phyloP scores from a whole-genome alignment of 352 stramenopile species.

The Phytopythium litorale region DNA sequence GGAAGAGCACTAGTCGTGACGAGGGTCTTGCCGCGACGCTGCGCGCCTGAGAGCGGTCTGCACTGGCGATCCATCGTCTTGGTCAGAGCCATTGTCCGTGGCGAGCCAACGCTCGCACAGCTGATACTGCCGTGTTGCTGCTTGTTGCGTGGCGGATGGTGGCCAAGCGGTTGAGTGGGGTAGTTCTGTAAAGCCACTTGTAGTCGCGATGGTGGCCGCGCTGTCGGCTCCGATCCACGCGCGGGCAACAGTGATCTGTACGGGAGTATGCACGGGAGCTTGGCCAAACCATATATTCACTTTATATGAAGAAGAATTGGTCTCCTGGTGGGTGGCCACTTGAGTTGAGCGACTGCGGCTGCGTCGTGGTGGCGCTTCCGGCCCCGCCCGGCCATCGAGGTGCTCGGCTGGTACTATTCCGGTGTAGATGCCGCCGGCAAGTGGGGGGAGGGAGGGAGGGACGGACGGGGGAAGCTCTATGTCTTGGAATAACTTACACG shows the following conservation, averaged over 20 bases:
- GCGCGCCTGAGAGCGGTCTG: neutral
- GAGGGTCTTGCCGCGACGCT: no score
- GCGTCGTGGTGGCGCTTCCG: neutral
- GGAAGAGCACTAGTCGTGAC: no score
- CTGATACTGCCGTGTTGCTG: no score
- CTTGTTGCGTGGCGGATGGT: no score
- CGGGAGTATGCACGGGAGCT: neutral
- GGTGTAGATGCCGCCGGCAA: neutral
- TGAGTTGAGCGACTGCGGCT: neutral
- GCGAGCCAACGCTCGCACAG: no score
- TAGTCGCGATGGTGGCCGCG: no score
- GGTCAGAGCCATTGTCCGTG: no score
- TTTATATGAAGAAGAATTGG: neutral
- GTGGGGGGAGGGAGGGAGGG: neutral
- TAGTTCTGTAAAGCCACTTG: no score
- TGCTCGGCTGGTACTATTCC: neutral
- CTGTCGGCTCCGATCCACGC: neutral
- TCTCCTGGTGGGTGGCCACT: neutral
- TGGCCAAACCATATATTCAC: neutral
- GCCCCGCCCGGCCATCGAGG: neutral
- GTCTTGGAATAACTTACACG: constrained; percentile 7
- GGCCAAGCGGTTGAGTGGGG: no score
- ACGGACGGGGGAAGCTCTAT: neutral
- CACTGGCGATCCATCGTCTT: neutral
- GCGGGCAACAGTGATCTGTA: no score